Percentiles rank a stretch among this genome's conserved stretches.
Conservation (phyloP, 371 early-diverging fungal species). For the Gilbertella persicaria region DNA sequence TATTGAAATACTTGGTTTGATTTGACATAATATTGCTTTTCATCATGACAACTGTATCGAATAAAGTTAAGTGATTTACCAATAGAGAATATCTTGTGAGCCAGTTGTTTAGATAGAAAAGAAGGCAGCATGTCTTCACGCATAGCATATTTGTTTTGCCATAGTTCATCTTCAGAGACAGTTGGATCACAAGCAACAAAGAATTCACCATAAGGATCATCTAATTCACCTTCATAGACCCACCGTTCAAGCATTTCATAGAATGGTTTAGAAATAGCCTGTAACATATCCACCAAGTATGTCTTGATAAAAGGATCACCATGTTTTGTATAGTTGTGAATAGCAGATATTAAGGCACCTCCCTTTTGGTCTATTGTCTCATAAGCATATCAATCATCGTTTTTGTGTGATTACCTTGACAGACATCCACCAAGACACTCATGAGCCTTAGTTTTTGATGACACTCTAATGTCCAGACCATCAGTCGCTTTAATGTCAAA, state of each 20-base stretch:
- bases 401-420: conserved; percentile 43
- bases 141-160: conserved; percentile 80
- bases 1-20: conserved; percentile 53
- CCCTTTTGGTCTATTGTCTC: conserved; percentile 63
- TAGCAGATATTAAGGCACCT: conserved; percentile 76
- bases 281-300: conserved; percentile 80
- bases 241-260: conserved; percentile 89
- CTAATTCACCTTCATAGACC: conserved; percentile 94
- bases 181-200: conserved; percentile 70
- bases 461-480: conserved; percentile 87
- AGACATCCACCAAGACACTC: conserved; percentile 63
- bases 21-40: too few relatives aligned
- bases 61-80: conserved; percentile 95
- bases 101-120: conserved; percentile 74
- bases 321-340: conserved; percentile 83
- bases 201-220: conserved; percentile 93
- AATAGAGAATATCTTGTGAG: conserved; percentile 89
- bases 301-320: conserved; percentile 87
- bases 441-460: conserved; percentile 73
- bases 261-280: conserved; percentile 82
- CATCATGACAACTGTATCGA: conserved; percentile 82
- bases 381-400: background rate
- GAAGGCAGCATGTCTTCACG: conserved; percentile 82
- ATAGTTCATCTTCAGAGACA: conserved; percentile 70
- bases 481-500: conserved; percentile 79